Evolutionary conservation across 495 filamentous ascomycete genomes (phyloP), one percentile per base, ranked within the genome.

Genomic region (Hyaloscypha bicolor): DNA sequence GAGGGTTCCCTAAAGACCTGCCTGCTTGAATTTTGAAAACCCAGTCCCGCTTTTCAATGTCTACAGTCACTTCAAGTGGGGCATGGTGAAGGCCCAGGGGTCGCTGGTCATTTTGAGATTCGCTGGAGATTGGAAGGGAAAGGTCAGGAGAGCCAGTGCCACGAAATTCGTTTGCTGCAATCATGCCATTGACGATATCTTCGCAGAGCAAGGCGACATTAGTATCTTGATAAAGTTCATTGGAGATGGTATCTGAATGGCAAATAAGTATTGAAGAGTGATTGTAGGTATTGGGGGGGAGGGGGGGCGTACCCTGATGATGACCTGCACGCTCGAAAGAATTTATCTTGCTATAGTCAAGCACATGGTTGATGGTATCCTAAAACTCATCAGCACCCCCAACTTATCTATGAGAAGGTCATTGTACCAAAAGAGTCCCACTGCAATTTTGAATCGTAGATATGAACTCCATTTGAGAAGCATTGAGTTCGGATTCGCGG

Each of bases 321-420:
- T 60, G 45, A 25, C 64, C 60, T 4, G 60, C 31, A 16, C 63
- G 57, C 22, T 71, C 68, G 52, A 73, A 70, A 6, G 62, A 62
- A 39, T 73, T 71, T 55, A 89, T 86, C 65, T 88, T 88, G 70
- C 82, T 85, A 70, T 83, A 88, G 65, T 89, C 86, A 6, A 89
- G 78, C 3, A 90, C 87, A 74, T 93, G 90, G 62, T 93, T 89
- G 74, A 93, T 90, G 0, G 90, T 92, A 67, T 94, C 91, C 30
- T 93, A 25, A 73, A 0, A 90, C 93, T 25, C 30, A 33, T 32
- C 45, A 61, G 16, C 19, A 56, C 9, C 29, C 16, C 4, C 0
- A 52, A 19, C 9, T 52, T n/a, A 31, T 32, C 4, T 4, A 0
- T 6, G 45, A 31, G 5, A 31, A 19, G 32, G 56, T 2, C 3